Evolutionary conservation across 2,329 filamentous ascomycete species (phyloP).

Genomic region (Chalara sp.): DNA sequence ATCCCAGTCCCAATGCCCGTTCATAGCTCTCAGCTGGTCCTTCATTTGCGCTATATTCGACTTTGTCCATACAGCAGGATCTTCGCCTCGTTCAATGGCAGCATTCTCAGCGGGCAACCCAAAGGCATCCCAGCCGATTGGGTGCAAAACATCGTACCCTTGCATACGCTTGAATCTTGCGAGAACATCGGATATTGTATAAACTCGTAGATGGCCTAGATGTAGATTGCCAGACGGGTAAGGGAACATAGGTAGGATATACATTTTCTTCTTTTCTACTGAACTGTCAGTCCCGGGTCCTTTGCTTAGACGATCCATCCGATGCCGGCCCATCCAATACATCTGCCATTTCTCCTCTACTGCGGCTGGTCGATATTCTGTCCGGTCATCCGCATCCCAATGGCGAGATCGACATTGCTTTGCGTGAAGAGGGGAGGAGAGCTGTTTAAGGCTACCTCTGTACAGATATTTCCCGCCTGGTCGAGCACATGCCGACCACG

Average conservation of each 20-base stretch:
- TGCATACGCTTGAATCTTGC: conserved; percentile 70
- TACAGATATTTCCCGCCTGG: too few relatives aligned
- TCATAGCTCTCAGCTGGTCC: conserved; percentile 70
- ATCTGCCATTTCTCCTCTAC: background rate
- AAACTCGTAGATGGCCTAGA: conserved; percentile 80
- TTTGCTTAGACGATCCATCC: too few relatives aligned
- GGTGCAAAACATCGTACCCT: conserved; percentile 69
- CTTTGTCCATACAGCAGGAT: conserved; percentile 72
- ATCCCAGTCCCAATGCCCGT: conserved; percentile 78
- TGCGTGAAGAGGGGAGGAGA: too few relatives aligned
- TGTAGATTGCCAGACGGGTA: conserved; percentile 86
- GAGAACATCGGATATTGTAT: conserved; percentile 83
- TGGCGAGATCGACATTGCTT: too few relatives aligned
- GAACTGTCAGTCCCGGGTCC: too few relatives aligned
- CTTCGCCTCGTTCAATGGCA: conserved; percentile 73
- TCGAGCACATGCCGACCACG: too few relatives aligned
- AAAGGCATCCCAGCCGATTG: conserved; percentile 96
- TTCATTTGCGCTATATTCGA: conserved; percentile 82
- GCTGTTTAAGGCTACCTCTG: too few relatives aligned
- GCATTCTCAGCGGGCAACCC: conserved; percentile 88
- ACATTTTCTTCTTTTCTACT: conserved; percentile 36
- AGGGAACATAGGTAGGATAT: conserved; percentile 87
- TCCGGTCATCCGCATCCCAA: too few relatives aligned
- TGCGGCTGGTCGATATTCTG: background rate
- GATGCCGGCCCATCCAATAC: too few relatives aligned